phyloP scores from a whole-genome alignment of 176 grass and related monocot genomes.

The Eleusine coracana region DNA sequence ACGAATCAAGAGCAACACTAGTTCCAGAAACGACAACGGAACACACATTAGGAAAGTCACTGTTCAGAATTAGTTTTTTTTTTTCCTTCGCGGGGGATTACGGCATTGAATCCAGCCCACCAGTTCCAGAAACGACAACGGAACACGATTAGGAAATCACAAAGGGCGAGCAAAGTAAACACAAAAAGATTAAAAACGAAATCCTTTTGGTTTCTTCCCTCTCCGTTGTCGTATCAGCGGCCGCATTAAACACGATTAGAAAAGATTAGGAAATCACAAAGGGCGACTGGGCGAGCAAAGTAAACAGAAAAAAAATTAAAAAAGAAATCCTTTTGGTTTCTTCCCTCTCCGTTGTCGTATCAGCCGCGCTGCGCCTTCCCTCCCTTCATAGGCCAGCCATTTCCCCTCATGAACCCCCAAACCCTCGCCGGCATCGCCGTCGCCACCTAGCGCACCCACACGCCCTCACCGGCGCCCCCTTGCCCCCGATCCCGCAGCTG shows the following conservation, averaged over 20 bases:
- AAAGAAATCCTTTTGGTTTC: constrained; percentile 19
- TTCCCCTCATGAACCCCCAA: constrained; percentile 59
- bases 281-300: neutral
- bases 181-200: too few species aligned
- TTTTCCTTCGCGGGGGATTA: too few species aligned
- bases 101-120: too few species aligned
- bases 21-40: too few species aligned
- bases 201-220: too few species aligned
- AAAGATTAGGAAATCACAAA: constrained; percentile 17
- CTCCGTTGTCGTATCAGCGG: too few species aligned
- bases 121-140: too few species aligned
- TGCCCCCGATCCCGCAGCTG: constrained; percentile 23
- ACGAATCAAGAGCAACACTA: too few species aligned
- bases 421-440: constrained; percentile 58
- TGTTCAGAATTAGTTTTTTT: too few species aligned
- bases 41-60: too few species aligned
- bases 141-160: too few species aligned
- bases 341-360: constrained; percentile 52
- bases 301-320: neutral
- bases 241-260: neutral
- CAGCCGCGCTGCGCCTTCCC: neutral
- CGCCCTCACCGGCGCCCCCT: neutral
- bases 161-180: too few species aligned
- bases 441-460: constrained; percentile 11
- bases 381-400: constrained; percentile 44